Conservation (phyloP, 768 basidiomycete genomes). For the Glaciozyma martinii region DNA sequence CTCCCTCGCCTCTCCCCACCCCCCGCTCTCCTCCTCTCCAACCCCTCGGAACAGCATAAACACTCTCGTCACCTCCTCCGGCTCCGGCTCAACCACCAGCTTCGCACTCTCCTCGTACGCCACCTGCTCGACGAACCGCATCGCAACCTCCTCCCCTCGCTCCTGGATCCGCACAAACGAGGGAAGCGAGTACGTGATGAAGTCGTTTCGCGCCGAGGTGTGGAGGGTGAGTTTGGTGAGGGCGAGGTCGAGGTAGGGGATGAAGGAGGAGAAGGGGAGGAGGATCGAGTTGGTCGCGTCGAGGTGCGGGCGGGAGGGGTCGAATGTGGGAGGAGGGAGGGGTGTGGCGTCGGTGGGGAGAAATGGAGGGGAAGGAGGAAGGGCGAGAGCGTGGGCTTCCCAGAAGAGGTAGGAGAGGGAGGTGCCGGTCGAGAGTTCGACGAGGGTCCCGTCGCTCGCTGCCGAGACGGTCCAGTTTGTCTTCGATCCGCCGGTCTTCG, state of each 20-base stretch:
- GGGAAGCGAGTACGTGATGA: slow-evolving; percentile 51
- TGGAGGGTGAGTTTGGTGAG: slow-evolving; percentile 41
- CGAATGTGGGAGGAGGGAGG: not conserved
- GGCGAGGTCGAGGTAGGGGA: slow-evolving; percentile 41
- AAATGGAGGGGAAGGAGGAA: not conserved
- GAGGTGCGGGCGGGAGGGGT: slow-evolving; percentile 11
- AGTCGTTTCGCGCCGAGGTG: slow-evolving; percentile 45
- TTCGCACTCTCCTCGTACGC: slow-evolving; percentile 44
- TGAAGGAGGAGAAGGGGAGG: slow-evolving; percentile 36
- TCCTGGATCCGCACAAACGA: slow-evolving; percentile 34
- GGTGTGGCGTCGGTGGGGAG: not conserved
- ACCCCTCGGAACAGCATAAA: slow-evolving; percentile 49
- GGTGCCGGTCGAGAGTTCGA: slow-evolving; percentile 36
- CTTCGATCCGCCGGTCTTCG: not conserved
- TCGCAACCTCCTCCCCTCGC: slow-evolving; percentile 43
- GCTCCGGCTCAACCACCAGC: slow-evolving; percentile 42
- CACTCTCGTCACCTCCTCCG: slow-evolving; percentile 45
- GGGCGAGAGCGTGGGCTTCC: slow-evolving; percentile 33
- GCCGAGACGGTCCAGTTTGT: slow-evolving; percentile 40
- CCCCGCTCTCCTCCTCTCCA: slow-evolving; percentile 22
- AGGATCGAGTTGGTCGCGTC: slow-evolving; percentile 37
- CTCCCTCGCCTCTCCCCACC: slow-evolving; percentile 40
- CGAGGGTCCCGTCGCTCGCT: slow-evolving; percentile 37
- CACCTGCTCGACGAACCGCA: slow-evolving; percentile 46
- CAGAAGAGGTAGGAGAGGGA: slow-evolving; percentile 43